phyloP scores from a whole-genome alignment of 1,139 yeast species.

The Diutina neorugosa region DNA sequence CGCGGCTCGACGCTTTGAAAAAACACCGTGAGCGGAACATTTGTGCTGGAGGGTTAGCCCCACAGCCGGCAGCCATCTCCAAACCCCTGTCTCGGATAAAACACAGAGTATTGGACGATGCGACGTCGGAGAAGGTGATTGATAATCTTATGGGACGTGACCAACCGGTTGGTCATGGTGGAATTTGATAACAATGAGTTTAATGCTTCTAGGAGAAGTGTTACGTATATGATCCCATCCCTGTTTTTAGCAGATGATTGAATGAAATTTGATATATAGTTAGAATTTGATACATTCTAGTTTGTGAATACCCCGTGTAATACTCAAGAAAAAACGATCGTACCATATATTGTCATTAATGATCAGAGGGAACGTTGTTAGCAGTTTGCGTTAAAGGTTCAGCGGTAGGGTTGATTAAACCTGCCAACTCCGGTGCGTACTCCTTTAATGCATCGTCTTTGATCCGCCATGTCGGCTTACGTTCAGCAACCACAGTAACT shows the following conservation, averaged over 20 bases:
- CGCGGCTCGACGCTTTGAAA: slow-evolving; percentile 78
- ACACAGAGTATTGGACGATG: neutral
- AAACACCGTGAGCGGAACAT: slow-evolving; percentile 37
- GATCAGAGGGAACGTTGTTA: neutral
- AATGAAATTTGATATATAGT: neutral
- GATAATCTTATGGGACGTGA: neutral
- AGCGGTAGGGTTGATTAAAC: neutral
- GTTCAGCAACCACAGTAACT: neutral
- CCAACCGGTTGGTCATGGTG: neutral
- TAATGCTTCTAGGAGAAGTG: neutral
- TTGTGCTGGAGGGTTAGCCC: neutral
- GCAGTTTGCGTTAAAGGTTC: neutral
- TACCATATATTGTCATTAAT: too few species aligned
- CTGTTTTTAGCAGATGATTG: neutral
- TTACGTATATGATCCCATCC: neutral
- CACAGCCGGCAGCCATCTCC: neutral
- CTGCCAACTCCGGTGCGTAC: neutral
- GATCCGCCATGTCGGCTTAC: neutral
- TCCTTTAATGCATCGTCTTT: neutral
- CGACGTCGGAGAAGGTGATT: slow-evolving; percentile 2
- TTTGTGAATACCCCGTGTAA: neutral
- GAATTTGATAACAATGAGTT: neutral
- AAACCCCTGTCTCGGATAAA: neutral
- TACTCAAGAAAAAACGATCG: too few species aligned
- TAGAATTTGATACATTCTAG: neutral